phyloP scores from a whole-genome alignment of 495 filamentous ascomycete genomes.

The Neurospora intermedia region DNA sequence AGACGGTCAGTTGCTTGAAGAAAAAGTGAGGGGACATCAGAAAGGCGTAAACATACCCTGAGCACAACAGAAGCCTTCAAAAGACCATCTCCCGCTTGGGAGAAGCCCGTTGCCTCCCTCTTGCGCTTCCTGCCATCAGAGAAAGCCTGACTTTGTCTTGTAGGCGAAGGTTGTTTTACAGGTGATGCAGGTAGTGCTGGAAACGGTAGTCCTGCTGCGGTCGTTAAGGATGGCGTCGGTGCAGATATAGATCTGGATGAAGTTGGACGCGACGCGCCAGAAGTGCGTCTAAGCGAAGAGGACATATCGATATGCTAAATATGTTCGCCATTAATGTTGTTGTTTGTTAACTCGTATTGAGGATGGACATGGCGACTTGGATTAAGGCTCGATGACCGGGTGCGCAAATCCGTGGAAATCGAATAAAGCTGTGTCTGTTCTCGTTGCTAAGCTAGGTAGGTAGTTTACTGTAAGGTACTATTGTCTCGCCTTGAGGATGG shows the following conservation, averaged over 20 bases:
- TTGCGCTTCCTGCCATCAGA: conserved; percentile 19
- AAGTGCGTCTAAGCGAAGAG: conserved; percentile 13
- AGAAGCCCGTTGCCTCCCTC: conserved; percentile 10
- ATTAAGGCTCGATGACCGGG: neutral
- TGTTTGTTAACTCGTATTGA: neutral
- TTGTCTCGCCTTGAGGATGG: neutral
- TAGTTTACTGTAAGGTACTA: neutral
- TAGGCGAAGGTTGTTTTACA: neutral
- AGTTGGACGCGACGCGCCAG: conserved; percentile 29
- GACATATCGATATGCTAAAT: conserved; percentile 24
- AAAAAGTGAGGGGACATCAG: neutral
- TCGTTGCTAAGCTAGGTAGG: neutral
- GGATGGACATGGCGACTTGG: neutral
- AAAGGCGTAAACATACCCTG: conserved; percentile 25
- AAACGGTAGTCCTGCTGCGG: conserved; percentile 8
- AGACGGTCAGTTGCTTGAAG: conserved; percentile 8
- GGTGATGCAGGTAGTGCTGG: neutral
- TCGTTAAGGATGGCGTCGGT: conserved; percentile 20
- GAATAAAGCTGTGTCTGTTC: neutral
- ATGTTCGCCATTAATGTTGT: conserved; percentile 12
- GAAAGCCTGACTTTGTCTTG: neutral
- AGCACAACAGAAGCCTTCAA: conserved; percentile 37
- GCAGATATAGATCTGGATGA: conserved; percentile 20
- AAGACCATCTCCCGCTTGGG: conserved; percentile 32
- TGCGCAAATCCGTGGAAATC: neutral